A percentile compares a stretch with the other conserved stretches of the same genome.
Evolutionary conservation across 2,329 filamentous ascomycete species (phyloP).

Genomic region (Zelopaecilomyces penicillatus): DNA sequence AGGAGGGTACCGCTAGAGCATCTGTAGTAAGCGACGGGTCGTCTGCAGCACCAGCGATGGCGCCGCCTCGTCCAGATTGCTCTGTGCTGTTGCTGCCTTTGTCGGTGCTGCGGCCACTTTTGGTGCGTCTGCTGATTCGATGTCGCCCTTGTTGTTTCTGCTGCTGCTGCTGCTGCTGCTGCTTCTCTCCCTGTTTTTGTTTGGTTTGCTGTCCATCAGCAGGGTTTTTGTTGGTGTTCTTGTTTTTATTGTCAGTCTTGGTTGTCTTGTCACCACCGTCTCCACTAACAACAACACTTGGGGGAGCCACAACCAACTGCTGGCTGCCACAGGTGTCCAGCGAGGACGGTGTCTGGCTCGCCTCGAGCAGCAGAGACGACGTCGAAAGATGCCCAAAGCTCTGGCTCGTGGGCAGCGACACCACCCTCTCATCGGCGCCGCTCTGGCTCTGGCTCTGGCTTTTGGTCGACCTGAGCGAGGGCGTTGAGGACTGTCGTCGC

Average conservation of each 20-base stretch:
- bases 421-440: background rate
- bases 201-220: background rate
- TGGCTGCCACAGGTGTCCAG: no score
- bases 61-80: background rate
- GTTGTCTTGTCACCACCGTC: no score
- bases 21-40: background rate
- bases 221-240: background rate
- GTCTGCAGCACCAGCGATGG: background rate
- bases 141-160: background rate
- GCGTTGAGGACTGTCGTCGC: constrained; percentile 2
- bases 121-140: background rate
- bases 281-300: no score
- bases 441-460: background rate
- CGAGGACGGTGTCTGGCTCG: no score
- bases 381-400: no score
- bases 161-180: background rate
- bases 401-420: background rate
- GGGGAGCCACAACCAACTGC: no score
- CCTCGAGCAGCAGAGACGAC: no score
- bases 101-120: background rate
- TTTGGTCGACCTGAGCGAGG: background rate
- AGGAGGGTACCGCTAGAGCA: background rate
- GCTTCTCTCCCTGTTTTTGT: background rate
- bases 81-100: background rate
- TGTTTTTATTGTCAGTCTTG: background rate